Evolutionary conservation across 176 grass and related monocot species (phyloP).

Genomic region (Lolium rigidum): DNA sequence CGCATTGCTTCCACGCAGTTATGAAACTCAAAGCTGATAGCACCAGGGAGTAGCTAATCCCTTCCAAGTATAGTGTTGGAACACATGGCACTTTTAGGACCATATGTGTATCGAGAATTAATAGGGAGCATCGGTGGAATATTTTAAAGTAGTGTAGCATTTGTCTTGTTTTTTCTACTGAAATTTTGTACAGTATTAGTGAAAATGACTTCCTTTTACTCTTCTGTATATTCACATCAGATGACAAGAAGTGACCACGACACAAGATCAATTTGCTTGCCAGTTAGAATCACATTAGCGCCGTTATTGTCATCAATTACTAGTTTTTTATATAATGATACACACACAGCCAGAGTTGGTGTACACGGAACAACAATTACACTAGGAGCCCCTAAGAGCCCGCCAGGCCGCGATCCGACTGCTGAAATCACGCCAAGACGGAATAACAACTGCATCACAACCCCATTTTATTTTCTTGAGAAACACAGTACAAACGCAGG

Average conservation of each 20-base stretch:
- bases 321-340: no score
- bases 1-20: no score
- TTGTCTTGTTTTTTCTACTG: neutral
- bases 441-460: no score
- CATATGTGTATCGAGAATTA: constrained; percentile 27
- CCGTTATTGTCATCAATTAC: neutral
- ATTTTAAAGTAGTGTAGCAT: neutral
- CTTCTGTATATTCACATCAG: neutral
- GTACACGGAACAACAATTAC: no score
- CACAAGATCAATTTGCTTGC: neutral
- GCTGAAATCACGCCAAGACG: no score
- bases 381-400: no score
- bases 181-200: neutral
- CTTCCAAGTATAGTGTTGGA: constrained; percentile 31
- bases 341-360: no score
- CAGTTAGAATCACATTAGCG: constrained; percentile 1
- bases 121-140: neutral
- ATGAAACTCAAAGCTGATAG: constrained; percentile 37
- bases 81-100: constrained; percentile 40
- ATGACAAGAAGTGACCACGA: constrained; percentile 3
- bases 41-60: constrained; percentile 28
- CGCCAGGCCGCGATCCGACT: no score
- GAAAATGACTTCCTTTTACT: neutral
- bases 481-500: no score
- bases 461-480: no score